Percentiles rank a stretch among this genome's conserved stretches.
Conservation (phyloP, 2,329 filamentous ascomycete genomes). For the Penicillium griseofulvum region DNA sequence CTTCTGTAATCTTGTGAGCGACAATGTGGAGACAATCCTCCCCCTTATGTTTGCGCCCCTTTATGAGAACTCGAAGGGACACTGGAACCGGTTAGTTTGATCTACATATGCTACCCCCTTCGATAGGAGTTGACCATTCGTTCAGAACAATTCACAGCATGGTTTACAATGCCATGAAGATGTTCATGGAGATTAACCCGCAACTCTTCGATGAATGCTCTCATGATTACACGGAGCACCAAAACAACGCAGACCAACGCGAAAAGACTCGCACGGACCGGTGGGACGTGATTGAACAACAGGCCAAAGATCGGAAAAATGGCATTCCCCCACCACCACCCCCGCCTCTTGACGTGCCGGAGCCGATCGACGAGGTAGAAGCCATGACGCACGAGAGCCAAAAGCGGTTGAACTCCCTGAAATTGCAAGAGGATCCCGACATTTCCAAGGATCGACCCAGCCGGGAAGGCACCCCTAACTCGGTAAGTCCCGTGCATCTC, state of each 20-base stretch:
- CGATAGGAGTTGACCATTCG: conserved; percentile 25
- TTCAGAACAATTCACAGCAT: conserved; percentile 94
- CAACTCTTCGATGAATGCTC: conserved; percentile 98
- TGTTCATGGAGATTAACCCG: conserved; percentile 99
- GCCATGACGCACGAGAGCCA: conserved; percentile 77
- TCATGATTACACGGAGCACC: conserved; percentile 94
- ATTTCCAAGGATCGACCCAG: conserved; percentile 53
- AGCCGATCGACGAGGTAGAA: conserved; percentile 68
- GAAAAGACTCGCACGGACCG: conserved; percentile 79
- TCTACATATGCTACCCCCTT: not conserved
- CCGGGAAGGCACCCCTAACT: conserved; percentile 39
- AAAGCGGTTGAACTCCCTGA: conserved; percentile 83
- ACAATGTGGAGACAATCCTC: conserved; percentile 97
- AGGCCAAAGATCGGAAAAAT: conserved; percentile 69
- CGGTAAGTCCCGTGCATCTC: conserved; percentile 43
- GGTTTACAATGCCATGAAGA: conserved; percentile 99
- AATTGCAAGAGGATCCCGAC: conserved; percentile 72
- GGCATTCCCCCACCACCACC: conserved; percentile 39
- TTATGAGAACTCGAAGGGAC: conserved; percentile 98
- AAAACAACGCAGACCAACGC: conserved; percentile 84
- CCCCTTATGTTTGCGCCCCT: conserved; percentile 99
- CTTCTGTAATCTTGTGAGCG: conserved; percentile 97
- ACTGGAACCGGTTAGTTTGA: conserved; percentile 85
- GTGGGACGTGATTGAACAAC: conserved; percentile 82
- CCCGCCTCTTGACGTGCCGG: conserved; percentile 46